Conservation (phyloP, 495 filamentous ascomycete genomes). For the Penicillium malachiteum region DNA sequence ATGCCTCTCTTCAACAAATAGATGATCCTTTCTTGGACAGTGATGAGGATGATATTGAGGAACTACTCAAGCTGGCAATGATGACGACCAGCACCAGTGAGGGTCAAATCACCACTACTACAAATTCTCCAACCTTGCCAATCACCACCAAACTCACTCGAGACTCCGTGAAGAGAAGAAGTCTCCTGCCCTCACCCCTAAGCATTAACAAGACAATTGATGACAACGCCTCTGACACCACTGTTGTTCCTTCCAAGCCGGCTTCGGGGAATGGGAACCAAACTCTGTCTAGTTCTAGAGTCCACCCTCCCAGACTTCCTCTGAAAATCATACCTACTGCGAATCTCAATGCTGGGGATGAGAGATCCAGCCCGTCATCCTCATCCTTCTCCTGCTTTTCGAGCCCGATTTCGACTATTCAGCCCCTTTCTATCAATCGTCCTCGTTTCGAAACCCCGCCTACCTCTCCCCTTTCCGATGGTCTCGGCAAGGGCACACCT, state of each 20-base stretch:
- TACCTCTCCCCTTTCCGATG: neutral
- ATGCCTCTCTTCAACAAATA: neutral
- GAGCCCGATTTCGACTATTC: neutral
- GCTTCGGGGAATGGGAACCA: too few relatives aligned
- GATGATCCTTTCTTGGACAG: neutral
- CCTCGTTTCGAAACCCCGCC: neutral
- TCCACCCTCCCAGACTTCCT: too few relatives aligned
- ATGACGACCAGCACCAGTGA: neutral
- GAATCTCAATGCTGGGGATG: too few relatives aligned
- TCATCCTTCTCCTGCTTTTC: neutral
- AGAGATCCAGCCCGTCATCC: too few relatives aligned
- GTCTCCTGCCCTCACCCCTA: too few relatives aligned
- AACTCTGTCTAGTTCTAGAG: too few relatives aligned
- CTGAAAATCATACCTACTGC: too few relatives aligned
- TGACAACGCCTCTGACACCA: too few relatives aligned
- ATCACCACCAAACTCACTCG: too few relatives aligned
- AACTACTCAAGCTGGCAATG: neutral
- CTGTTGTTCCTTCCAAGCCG: too few relatives aligned
- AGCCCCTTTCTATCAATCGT: neutral
- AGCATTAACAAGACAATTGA: too few relatives aligned
- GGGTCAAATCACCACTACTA: neutral
- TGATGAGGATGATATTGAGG: neutral
- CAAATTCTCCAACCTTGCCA: neutral
- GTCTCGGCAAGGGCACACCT: neutral
- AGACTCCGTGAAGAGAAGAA: too few relatives aligned